Percentiles rank a stretch among this genome's conserved stretches.
phyloP scores from a whole-genome alignment of 768 basidiomycete genomes.

The Psilocybe azurescens region DNA sequence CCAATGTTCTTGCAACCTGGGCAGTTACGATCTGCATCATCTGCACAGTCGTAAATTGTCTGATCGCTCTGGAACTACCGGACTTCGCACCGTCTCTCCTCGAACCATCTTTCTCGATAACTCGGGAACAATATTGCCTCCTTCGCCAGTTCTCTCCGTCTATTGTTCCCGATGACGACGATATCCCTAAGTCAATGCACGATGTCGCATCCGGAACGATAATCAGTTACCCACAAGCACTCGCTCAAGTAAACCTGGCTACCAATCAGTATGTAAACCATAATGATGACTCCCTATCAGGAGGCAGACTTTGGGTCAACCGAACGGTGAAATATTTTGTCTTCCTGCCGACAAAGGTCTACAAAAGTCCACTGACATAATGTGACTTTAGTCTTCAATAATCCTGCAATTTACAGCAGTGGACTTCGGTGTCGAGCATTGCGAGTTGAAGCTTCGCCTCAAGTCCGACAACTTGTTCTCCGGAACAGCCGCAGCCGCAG shows the following conservation, averaged over 20 bases:
- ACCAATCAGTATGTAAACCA: background rate
- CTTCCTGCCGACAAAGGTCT: background rate
- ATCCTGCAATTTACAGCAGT: background rate
- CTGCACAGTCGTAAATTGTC: conserved; percentile 1
- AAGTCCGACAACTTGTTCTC: background rate
- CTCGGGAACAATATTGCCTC: background rate
- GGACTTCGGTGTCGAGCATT: background rate
- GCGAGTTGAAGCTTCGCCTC: conserved; percentile 1
- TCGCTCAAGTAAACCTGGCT: background rate
- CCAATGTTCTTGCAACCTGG: background rate
- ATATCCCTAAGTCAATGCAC: background rate
- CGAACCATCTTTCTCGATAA: background rate
- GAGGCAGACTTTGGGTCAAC: background rate
- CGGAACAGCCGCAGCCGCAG: background rate
- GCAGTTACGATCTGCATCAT: conserved; percentile 4
- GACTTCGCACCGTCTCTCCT: background rate
- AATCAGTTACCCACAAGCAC: background rate
- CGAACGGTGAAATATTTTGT: background rate
- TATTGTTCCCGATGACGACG: background rate
- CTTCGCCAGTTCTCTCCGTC: background rate
- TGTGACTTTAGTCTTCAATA: background rate
- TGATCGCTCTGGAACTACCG: background rate
- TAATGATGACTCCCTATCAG: background rate
- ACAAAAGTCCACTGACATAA: background rate
- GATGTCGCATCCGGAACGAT: background rate